Evolutionary conservation across 2,329 filamentous ascomycete species (phyloP), one percentile per base, ranked within the genome.

Genomic region (Penicillium sp.): DNA sequence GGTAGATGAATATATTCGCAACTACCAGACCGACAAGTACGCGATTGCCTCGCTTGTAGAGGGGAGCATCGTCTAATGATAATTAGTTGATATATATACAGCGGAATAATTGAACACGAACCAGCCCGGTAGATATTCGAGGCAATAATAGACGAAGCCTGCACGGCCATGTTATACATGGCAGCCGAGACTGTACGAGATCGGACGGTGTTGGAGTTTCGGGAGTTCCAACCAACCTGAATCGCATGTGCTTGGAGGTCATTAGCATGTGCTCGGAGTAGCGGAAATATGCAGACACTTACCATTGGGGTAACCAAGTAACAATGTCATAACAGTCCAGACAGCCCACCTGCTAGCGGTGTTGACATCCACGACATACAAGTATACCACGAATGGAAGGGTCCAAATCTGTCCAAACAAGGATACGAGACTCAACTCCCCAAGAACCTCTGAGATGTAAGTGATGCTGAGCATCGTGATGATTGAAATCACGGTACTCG

Each of bases 341-440:
- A 75, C 71, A 1, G 66, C 66, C 80, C 80, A 83, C 43, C 76
- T 75, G 12, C 72, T 70, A 1, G 72, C 73, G 9, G 73, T 66
- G 9, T 48, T 58, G 20, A 59, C 58, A 6, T 79, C 75, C 0
- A 81, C 63, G 0, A 72, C 69, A 27, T 80, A 66, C 25, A 81
- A 62, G 1, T 76, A 76, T 1, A 78, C 67, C n/a, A 82, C 66
- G 15, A 81, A 64, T 0, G 80, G 79, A 44, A 82, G 61, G 10
- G 69, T 66, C 75, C 78, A 81, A 35, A 80, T 65, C 55, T 81
- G 76, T 15, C 77, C 76, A 23, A 80, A 54, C 10, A 80, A 59
- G 44, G 75, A 75, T 50, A 77, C 76, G 53, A 78, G 72, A 0
- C 76, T 72, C 7, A 78, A 67, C 58, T 80, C 74, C 47, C 76